Percentiles rank a stretch among this genome's conserved stretches.
phyloP scores from a whole-genome alignment of 2,329 filamentous ascomycete genomes.

The Exophiala sideris region DNA sequence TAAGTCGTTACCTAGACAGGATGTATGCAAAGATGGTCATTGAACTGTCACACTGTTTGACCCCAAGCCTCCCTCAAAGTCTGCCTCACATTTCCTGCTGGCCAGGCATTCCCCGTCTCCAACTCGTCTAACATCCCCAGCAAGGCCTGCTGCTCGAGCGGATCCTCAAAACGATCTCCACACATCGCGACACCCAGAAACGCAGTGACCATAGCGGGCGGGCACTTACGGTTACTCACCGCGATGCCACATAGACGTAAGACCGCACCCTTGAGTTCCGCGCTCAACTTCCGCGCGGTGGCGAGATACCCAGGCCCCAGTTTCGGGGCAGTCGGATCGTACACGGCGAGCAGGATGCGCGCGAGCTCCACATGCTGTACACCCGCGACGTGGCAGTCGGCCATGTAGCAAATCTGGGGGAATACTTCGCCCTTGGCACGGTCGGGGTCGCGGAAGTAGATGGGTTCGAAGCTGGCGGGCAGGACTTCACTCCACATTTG shows the following conservation, averaged over 20 bases:
- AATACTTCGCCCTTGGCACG: conserved; percentile 44
- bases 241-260: conserved; percentile 58
- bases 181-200: conserved; percentile 35
- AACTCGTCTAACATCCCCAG: conserved; percentile 41
- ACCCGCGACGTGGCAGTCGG: conserved; percentile 58
- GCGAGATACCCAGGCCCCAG: conserved; percentile 39
- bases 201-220: conserved; percentile 53
- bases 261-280: conserved; percentile 41
- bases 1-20: no score
- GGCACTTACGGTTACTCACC: conserved; percentile 53
- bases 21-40: no score
- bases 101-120: conserved; percentile 50
- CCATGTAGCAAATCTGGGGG: conserved; percentile 57
- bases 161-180: conserved; percentile 33
- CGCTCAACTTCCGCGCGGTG: conserved; percentile 16
- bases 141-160: conserved; percentile 31
- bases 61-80: conserved; percentile 51
- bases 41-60: no score
- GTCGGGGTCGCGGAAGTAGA: conserved; percentile 46
- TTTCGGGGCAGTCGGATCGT: conserved; percentile 53
- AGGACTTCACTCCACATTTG: conserved; percentile 9
- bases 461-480: conserved; percentile 54
- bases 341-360: conserved; percentile 54
- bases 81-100: conserved; percentile 47
- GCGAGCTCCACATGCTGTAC: conserved; percentile 60